Conservation (phyloP, 1,139 yeast genomes). For the Yamadazyma atlantica region DNA sequence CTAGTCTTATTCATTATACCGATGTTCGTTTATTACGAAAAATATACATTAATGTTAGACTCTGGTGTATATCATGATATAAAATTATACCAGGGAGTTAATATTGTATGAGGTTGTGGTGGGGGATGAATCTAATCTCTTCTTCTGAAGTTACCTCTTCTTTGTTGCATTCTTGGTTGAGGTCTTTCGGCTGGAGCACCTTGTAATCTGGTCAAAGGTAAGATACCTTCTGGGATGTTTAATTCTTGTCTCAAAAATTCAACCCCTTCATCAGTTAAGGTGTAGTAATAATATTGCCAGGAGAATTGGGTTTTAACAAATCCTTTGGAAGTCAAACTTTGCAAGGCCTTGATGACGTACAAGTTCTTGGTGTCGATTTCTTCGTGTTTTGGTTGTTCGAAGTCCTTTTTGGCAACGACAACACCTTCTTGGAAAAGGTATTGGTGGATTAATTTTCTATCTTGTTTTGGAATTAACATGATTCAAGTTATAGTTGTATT, state of each 20-base stretch:
- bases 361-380: constrained; percentile 97
- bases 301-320: constrained; percentile 99
- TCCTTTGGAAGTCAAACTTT: constrained; percentile 98
- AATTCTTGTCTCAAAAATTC: constrained; percentile 98
- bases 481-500: constrained; percentile 9
- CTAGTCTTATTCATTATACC: constrained; percentile 4
- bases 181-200: constrained; percentile 86
- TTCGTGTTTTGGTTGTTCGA: constrained; percentile 96
- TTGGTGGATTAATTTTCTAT: constrained; percentile 98
- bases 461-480: constrained; percentile 99
- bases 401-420: constrained; percentile 99
- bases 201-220: constrained; percentile 98
- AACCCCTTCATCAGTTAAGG: constrained; percentile 99
- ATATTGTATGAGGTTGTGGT: neutral
- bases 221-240: constrained; percentile 97
- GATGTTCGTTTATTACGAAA: constrained; percentile 19
- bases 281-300: constrained; percentile 99
- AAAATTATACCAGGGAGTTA: constrained; percentile 1
- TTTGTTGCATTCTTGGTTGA: constrained; percentile 45
- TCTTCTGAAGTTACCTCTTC: constrained; percentile 50
- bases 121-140: constrained; percentile 36
- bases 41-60: constrained; percentile 13
- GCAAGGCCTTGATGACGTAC: constrained; percentile 98
- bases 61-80: constrained; percentile 7
- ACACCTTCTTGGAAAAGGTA: constrained; percentile 99